Evolutionary conservation across 169 alveolate species (phyloP).

Genomic region (Neospora caninum): DNA sequence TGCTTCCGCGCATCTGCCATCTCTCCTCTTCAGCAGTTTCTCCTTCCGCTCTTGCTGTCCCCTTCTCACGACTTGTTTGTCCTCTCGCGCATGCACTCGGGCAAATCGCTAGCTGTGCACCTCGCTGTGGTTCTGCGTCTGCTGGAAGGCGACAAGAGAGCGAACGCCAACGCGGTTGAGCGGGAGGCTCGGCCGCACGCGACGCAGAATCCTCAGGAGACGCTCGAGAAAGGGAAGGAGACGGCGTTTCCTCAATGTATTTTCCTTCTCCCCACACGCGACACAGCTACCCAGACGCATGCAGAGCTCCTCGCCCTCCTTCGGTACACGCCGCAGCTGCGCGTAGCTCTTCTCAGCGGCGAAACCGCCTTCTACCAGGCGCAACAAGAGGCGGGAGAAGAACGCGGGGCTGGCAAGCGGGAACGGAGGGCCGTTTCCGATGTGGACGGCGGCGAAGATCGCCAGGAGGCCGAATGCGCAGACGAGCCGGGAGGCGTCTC

Average conservation of each 20-base stretch:
- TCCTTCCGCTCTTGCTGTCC: not conserved
- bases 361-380: conserved; percentile 14
- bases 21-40: conserved; percentile 21
- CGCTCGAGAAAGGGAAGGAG: not conserved
- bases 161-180: not conserved
- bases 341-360: conserved; percentile 54
- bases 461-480: not conserved
- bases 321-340: conserved; percentile 50
- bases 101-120: conserved; percentile 28
- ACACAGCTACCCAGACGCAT: conserved; percentile 54
- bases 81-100: not conserved
- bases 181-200: not conserved
- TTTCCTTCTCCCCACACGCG: conserved; percentile 47
- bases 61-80: not conserved
- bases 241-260: not conserved
- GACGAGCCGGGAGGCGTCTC: not conserved
- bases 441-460: too few relatives aligned
- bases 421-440: not conserved
- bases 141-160: not conserved
- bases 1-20: not conserved
- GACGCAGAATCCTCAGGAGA: not conserved
- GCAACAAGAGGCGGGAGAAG: not conserved
- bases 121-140: not conserved
- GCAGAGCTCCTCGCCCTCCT: conserved; percentile 39
- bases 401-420: not conserved